Conservation (phyloP, 2,329 filamentous ascomycete genomes). For the Colletotrichum nymphaeae region DNA sequence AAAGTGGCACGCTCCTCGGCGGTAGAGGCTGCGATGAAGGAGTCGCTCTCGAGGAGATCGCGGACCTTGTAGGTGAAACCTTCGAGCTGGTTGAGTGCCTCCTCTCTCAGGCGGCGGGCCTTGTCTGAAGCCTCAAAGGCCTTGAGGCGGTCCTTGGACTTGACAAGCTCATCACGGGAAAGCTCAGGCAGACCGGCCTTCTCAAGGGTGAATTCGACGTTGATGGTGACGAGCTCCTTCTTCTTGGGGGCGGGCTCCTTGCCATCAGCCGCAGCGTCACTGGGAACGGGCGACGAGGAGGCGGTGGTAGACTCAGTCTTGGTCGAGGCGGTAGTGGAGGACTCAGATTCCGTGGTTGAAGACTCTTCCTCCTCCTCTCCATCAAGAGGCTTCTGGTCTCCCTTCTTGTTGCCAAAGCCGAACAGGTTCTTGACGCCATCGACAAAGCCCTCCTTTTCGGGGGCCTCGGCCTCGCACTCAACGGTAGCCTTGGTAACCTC, state of each 20-base stretch:
- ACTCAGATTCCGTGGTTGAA: slow-evolving; percentile 51
- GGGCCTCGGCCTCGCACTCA: slow-evolving; percentile 84
- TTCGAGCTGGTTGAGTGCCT: slow-evolving; percentile 93
- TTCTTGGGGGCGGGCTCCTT: slow-evolving; percentile 65
- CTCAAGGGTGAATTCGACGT: slow-evolving; percentile 61
- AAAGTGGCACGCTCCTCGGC: slow-evolving; percentile 74
- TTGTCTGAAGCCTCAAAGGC: slow-evolving; percentile 90
- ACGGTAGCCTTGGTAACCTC: slow-evolving; percentile 81
- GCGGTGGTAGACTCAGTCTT: slow-evolving; percentile 31
- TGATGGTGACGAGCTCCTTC: slow-evolving; percentile 68
- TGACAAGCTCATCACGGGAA: slow-evolving; percentile 59
- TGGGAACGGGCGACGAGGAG: slow-evolving; percentile 54
- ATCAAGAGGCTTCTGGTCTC: slow-evolving; percentile 79
- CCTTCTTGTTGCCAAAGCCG: slow-evolving; percentile 84
- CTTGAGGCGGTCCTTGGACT: slow-evolving; percentile 76
- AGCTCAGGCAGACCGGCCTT: slow-evolving; percentile 63
- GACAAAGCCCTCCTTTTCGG: slow-evolving; percentile 82
- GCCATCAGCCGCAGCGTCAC: slow-evolving; percentile 61
- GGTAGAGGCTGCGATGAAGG: slow-evolving; percentile 79
- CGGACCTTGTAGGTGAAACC: slow-evolving; percentile 90
- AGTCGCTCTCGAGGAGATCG: slow-evolving; percentile 82
- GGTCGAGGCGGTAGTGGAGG: slow-evolving; percentile 49
- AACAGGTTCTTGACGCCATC: slow-evolving; percentile 97
- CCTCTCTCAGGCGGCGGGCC: slow-evolving; percentile 81
- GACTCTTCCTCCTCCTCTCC: slow-evolving; percentile 59